Evolutionary conservation across 2,329 filamentous ascomycete species (phyloP), one percentile per base, ranked within the genome.

Genomic region (Sclerotinia nivalis): DNA sequence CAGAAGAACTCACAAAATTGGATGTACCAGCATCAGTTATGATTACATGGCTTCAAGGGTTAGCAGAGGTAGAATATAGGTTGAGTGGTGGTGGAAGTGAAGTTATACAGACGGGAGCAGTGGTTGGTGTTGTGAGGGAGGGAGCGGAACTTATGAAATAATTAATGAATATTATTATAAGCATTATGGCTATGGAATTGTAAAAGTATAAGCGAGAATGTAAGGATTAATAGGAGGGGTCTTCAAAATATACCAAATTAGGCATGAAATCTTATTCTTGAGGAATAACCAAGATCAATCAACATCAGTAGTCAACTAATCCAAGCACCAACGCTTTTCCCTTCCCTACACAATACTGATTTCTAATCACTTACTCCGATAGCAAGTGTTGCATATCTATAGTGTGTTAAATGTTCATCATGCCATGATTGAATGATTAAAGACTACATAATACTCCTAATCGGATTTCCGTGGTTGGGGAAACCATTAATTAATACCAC

Each of bases 61-160:
- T 99, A 69, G 93, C 95, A 0, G 92, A 97, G 75, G 92, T 99
- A 66, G 96, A 99, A 83, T 96, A 96, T 81, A 85, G 96, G 72
- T 83, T 99, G 8, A 91, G 94, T 47, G 92, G 93, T 56, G 96
- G 96, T 31, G 94, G 92, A 1, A 93, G 89, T 70, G 96, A 99
- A 82, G 83, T 84, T 8, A 87, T 99, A 70, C 96, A 99, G 83
- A 98, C 96, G 0, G 95, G 96, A 9, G 96, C 94, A 0, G 85
- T 97, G 59, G 93, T 98, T 15, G 96, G 95, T 1, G 92, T 97
- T 7, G 88, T 99, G 55, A 86, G 96, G 72, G 91, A 88, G 69
- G 96, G 96, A 0, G 94, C 93, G 43, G 95, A 97, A 79, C 82
- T 98, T 71, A 86, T 88, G 82, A 83, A 80, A 69, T 76, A 58